Conservation (phyloP, 768 basidiomycete species). For the Amanita fuliginea region DNA sequence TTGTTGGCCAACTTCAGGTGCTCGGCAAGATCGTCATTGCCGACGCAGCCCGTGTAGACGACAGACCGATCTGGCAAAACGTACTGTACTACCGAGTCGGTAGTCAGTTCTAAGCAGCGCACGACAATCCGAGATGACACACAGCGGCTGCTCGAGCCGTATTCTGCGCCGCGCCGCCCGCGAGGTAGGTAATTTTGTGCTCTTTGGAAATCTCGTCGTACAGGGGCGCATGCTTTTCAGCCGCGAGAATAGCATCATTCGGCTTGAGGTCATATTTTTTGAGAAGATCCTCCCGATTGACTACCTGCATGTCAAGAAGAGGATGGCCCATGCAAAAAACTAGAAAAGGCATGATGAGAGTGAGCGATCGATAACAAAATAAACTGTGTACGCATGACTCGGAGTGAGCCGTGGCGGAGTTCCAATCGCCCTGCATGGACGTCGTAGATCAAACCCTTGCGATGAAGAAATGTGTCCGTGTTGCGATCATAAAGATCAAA, state of each 20-base stretch:
- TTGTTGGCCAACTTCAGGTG: conserved; percentile 86
- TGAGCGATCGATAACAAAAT: no score
- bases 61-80: conserved; percentile 80
- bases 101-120: conserved; percentile 5
- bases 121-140: conserved; percentile 18
- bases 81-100: conserved; percentile 65
- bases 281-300: conserved; percentile 71
- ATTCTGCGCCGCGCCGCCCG: conserved; percentile 96
- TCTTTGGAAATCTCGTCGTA: conserved; percentile 82
- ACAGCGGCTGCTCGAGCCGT: conserved; percentile 94
- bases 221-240: conserved; percentile 82
- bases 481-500: conserved; percentile 50
- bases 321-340: conserved; percentile 94
- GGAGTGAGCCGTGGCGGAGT: no score
- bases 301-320: conserved; percentile 92
- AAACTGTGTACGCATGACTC: no score
- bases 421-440: conserved; percentile 35
- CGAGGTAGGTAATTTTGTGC: conserved; percentile 78
- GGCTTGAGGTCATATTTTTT: conserved; percentile 85
- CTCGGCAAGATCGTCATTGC: conserved; percentile 80
- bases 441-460: conserved; percentile 27
- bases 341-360: conserved; percentile 33
- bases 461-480: conserved; percentile 27
- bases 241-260: conserved; percentile 94
- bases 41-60: conserved; percentile 91